Conservation (phyloP, 2,329 filamentous ascomycete species). For the Penicillium sp. region DNA sequence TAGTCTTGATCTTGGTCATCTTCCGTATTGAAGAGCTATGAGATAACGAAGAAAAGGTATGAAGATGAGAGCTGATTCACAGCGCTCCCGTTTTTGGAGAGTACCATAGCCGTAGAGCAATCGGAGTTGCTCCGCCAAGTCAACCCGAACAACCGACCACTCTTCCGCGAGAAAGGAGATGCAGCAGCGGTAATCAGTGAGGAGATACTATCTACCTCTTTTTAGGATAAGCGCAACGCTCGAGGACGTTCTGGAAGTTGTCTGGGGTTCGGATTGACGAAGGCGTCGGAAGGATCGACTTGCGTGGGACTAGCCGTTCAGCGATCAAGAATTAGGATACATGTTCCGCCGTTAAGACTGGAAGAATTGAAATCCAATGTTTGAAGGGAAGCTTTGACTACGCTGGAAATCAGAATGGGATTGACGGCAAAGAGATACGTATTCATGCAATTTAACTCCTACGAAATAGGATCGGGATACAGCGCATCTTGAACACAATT, state of each 20-base stretch:
- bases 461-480: neutral
- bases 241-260: neutral
- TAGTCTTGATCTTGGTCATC: constrained; percentile 68
- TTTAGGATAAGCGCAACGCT: constrained; percentile 1
- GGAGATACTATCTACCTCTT: neutral
- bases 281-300: neutral
- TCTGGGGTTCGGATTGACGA: neutral
- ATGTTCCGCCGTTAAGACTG: neutral
- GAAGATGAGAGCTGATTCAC: neutral
- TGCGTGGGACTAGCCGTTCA: neutral
- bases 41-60: neutral
- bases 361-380: neutral
- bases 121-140: constrained; percentile 21
- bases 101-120: neutral
- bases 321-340: neutral
- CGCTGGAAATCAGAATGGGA: neutral
- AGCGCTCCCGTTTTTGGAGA: neutral
- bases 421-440: neutral
- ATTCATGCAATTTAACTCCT: neutral
- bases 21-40: neutral
- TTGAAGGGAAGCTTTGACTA: neutral
- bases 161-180: neutral
- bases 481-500: constrained; percentile 8
- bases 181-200: neutral
- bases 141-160: constrained; percentile 19